These are phyloP conservation scores for Dipteronia sinensis DNA, from an alignment of 345 rosid genomes.

Conservation along the genomic window DNA sequence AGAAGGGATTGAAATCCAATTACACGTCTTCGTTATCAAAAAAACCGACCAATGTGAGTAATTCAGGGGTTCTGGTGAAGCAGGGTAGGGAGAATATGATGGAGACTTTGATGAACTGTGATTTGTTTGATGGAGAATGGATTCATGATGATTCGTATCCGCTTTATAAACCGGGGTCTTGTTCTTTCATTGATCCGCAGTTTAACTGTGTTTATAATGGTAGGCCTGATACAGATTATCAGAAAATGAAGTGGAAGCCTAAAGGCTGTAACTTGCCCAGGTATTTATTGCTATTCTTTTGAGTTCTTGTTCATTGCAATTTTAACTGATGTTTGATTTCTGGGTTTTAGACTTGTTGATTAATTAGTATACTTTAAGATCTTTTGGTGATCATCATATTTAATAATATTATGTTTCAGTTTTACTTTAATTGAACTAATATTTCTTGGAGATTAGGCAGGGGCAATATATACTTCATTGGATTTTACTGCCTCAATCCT, in stretches of 20 bases:
- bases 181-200: slow-evolving; percentile 81
- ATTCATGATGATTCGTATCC: slow-evolving; percentile 87
- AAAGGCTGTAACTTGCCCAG: slow-evolving; percentile 79
- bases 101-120: slow-evolving; percentile 59
- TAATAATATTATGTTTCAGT: too few relatives aligned
- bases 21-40: slow-evolving; percentile 35
- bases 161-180: slow-evolving; percentile 85
- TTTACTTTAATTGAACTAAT: too few relatives aligned
- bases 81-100: slow-evolving; percentile 46
- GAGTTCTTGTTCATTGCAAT: background rate
- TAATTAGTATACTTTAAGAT: background rate
- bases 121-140: slow-evolving; percentile 89
- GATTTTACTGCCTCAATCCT: background rate
- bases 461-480: background rate
- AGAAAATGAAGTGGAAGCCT: slow-evolving; percentile 89
- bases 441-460: background rate
- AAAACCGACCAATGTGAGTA: slow-evolving; percentile 41
- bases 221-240: slow-evolving; percentile 72
- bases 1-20: slow-evolving; percentile 37
- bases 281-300: slow-evolving; percentile 29
- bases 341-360: background rate
- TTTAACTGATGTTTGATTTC: background rate
- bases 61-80: slow-evolving; percentile 28
- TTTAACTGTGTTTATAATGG: slow-evolving; percentile 80
- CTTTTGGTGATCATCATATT: background rate